phyloP scores from a whole-genome alignment of 148 eudicot genomes.

The Vaccinium vitisidaea region DNA sequence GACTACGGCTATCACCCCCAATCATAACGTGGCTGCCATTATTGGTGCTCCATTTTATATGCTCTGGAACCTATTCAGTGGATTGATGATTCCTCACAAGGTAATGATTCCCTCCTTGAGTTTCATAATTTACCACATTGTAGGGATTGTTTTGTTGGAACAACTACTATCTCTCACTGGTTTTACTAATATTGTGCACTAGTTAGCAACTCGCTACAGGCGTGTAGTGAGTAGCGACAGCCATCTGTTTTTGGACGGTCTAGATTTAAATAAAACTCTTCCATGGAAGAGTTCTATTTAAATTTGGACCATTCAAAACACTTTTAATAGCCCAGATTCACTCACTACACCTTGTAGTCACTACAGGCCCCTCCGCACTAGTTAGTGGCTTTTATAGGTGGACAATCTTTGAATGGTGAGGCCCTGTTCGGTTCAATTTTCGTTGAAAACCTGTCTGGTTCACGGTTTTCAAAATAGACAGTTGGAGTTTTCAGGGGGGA shows the following conservation, averaged over 20 bases:
- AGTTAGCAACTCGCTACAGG: no score
- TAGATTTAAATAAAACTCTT: no score
- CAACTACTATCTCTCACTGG: neutral
- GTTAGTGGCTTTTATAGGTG: slow-evolving; percentile 4
- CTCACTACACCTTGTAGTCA: no score
- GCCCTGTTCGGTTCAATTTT: neutral
- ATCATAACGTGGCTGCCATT: slow-evolving; percentile 86
- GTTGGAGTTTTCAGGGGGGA: neutral
- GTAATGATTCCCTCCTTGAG: slow-evolving; percentile 32
- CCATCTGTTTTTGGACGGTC: no score
- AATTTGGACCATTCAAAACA: no score
- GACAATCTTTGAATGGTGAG: neutral
- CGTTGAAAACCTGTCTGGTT: neutral
- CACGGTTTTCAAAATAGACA: neutral
- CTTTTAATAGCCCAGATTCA: no score
- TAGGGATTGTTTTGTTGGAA: neutral
- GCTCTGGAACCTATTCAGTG: slow-evolving; percentile 99
- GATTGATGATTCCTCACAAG: slow-evolving; percentile 98
- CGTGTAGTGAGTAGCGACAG: no score
- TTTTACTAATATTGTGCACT: neutral
- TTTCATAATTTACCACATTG: neutral
- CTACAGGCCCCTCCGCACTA: neutral
- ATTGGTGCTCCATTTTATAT: slow-evolving; percentile 93
- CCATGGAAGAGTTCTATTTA: no score
- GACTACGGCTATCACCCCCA: slow-evolving; percentile 96